A percentile compares a stretch with the other conserved stretches of the same genome.
These are phyloP conservation scores for Mortierella alpina DNA, from an alignment of 192 early-diverging fungal genomes.

Conservation along the genomic window DNA sequence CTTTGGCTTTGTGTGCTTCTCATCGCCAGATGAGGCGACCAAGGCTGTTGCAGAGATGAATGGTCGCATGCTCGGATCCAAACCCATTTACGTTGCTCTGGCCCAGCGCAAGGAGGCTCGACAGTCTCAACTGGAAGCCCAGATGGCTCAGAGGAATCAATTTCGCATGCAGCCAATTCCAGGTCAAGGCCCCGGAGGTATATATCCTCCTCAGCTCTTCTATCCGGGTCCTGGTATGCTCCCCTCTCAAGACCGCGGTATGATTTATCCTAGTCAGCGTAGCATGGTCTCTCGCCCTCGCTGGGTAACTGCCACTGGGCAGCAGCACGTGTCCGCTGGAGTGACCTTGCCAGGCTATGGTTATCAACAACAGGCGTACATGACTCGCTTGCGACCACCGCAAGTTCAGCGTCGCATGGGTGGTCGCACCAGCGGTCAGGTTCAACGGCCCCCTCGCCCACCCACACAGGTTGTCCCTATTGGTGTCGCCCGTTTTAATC, in stretches of 20 bases:
- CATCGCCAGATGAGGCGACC: slow-evolving; percentile 95
- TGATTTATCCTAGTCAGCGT: slow-evolving; percentile 49
- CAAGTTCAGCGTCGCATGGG: slow-evolving; percentile 5
- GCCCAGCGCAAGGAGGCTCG: slow-evolving; percentile 98
- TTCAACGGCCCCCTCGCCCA: slow-evolving; percentile 16
- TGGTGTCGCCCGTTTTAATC: background rate
- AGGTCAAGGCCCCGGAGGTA: slow-evolving; percentile 54
- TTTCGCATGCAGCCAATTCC: slow-evolving; percentile 79
- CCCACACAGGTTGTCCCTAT: slow-evolving; percentile 15
- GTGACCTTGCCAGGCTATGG: slow-evolving; percentile 43
- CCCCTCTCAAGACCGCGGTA: slow-evolving; percentile 54
- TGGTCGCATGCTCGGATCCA: slow-evolving; percentile 88
- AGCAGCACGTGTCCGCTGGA: slow-evolving; percentile 48
- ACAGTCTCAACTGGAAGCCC: slow-evolving; percentile 93
- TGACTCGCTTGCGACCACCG: background rate
- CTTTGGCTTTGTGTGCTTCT: slow-evolving; percentile 99
- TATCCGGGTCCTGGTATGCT: slow-evolving; percentile 42
- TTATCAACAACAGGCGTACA: slow-evolving; percentile 46
- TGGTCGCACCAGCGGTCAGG: slow-evolving; percentile 15
- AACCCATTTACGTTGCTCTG: slow-evolving; percentile 98
- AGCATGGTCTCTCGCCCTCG: slow-evolving; percentile 52
- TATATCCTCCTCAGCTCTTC: slow-evolving; percentile 55
- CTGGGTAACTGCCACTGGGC: slow-evolving; percentile 41
- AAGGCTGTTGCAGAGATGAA: slow-evolving; percentile 99
- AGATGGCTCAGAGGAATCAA: slow-evolving; percentile 89